Percentiles rank a stretch among this genome's conserved stretches.
Conservation (phyloP, 2,329 filamentous ascomycete genomes). For the Berkeleyomyces basicola region DNA sequence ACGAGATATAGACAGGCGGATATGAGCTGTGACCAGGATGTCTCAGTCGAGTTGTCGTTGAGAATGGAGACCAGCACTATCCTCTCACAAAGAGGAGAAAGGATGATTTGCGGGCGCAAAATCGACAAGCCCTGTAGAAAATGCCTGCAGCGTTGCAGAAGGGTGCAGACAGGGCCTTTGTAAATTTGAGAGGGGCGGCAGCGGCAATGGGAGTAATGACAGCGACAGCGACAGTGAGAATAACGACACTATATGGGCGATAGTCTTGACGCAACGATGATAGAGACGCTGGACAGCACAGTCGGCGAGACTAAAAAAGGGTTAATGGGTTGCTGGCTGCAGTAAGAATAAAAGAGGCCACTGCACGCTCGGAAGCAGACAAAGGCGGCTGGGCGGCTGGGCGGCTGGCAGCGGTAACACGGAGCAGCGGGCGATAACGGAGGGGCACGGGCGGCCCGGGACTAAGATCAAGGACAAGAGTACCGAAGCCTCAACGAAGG, state of each 20-base stretch:
- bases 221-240: not conserved
- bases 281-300: not conserved
- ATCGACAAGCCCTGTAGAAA: not conserved
- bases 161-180: not conserved
- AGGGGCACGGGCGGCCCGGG: too few species aligned
- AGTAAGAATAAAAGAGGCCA: not conserved
- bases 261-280: too few species aligned
- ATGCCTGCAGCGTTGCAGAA: not conserved
- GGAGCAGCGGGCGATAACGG: too few species aligned
- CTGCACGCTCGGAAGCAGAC: not conserved
- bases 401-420: too few species aligned
- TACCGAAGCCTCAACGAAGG: too few species aligned
- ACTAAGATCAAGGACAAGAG: too few species aligned
- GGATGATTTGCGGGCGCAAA: slow-evolving; percentile 1
- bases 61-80: slow-evolving; percentile 1
- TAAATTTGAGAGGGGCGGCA: not conserved
- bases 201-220: not conserved
- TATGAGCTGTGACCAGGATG: not conserved
- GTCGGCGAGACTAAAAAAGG: not conserved
- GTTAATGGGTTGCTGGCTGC: not conserved
- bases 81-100: not conserved
- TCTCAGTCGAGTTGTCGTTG: not conserved
- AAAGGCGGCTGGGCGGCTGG: too few species aligned
- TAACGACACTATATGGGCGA: not conserved
- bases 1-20: not conserved